Conservation (phyloP, 176 grass and related monocot genomes). For the Carex scoparia region DNA sequence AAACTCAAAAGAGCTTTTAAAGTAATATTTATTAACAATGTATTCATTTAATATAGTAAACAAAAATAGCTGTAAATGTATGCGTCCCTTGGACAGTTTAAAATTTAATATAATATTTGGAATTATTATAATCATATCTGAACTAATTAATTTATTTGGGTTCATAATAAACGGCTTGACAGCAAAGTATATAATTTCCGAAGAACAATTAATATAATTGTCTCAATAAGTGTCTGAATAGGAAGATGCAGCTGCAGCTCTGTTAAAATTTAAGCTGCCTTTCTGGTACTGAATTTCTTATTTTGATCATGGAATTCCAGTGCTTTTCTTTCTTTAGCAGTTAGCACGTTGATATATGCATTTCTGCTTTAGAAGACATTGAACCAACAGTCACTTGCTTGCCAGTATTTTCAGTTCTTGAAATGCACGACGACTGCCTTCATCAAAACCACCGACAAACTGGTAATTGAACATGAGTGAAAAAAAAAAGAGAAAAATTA, state of each 20-base stretch:
- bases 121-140: neutral
- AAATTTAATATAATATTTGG: neutral
- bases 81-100: neutral
- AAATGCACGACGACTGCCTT: conserved; percentile 65
- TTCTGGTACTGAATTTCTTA: neutral
- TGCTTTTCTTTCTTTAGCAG: neutral
- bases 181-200: neutral
- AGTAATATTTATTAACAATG: neutral
- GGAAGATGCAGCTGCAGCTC: conserved; percentile 4
- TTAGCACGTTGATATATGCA: neutral
- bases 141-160: neutral
- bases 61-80: neutral
- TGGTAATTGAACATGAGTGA: conserved; percentile 18
- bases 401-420: conserved; percentile 72
- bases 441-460: conserved; percentile 82
- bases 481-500: neutral
- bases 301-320: neutral
- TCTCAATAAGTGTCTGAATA: neutral
- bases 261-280: neutral
- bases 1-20: neutral
- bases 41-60: neutral
- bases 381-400: conserved; percentile 30
- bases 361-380: neutral
- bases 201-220: neutral
- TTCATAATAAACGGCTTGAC: neutral